Base-by-base conservation (phyloP, 1,284 basidiomycete genomes). In the Pterulicium gracile region DNA sequence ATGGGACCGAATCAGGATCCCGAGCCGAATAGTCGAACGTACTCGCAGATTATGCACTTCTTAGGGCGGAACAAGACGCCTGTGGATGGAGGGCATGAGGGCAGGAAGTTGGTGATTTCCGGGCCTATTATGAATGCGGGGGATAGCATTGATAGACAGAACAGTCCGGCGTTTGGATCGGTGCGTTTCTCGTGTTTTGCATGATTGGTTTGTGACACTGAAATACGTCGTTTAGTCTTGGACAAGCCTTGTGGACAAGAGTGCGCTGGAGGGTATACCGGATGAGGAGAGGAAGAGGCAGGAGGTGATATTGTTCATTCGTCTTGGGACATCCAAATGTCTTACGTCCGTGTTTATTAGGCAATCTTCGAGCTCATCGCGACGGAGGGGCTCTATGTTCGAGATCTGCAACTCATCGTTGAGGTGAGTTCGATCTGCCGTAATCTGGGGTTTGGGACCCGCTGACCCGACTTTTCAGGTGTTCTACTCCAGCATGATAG, bases 291-390 rank as follows among this genome's bases (percentile, higher is more conserved):
- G 93, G 35, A 86, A 83, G 51, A 73, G 92, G 36, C 94, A 97
- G 62, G 93, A 96, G 69, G 82, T 82, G 49, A 51, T n/a, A n/a
- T n/a, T n/a, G n/a, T n/a, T n/a, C n/a, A n/a, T n/a, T n/a, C n/a
- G 66, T 54, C 1, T 32, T 10, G 24, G 24, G 15, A 35, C 27
- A 5, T 24, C n/a, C n/a, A 42, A 18, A 43, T 17, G 39, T n/a
- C 34, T 3, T 42, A 27, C 41, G 12, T 21, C 17, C 24, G 39
- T 46, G 41, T 10, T 20, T 44, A 49, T 2, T 49, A 83, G 79
- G 80, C 78, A 0, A 94, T 95, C 42, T 96, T 94, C 58, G 93
- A 97, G 63, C 71, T 97, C 42, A 93, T 96, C 54, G 74, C 75
- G 2, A 96, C 93, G 0, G 94, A 97, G 60, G 73, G 70, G 12